phyloP scores from a whole-genome alignment of 768 basidiomycete genomes.

The Saitozyma sp. region DNA sequence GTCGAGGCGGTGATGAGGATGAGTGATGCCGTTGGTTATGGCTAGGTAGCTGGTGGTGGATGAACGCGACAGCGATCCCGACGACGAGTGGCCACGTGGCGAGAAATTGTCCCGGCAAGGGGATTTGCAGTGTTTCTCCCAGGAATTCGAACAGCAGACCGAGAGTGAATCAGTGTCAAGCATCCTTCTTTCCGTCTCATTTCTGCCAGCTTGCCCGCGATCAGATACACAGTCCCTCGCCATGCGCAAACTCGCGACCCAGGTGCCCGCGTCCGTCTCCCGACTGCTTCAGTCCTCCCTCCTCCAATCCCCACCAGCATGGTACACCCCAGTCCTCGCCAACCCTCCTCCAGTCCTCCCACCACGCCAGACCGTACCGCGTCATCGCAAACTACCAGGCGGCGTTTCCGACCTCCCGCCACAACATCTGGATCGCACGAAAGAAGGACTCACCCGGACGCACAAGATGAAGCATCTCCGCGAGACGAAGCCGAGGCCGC shows the following conservation, averaged over 20 bases:
- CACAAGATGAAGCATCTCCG: constrained; percentile 47
- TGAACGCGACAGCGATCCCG: too few relatives aligned
- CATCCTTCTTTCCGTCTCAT: not conserved
- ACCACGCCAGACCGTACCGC: constrained; percentile 58
- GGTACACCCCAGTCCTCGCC: constrained; percentile 81
- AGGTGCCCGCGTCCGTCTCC: constrained; percentile 84
- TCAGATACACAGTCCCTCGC: constrained; percentile 1
- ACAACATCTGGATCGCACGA: constrained; percentile 7
- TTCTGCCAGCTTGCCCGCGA: not conserved
- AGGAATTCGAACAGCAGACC: too few relatives aligned
- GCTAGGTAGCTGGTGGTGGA: too few relatives aligned
- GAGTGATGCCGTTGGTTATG: too few relatives aligned
- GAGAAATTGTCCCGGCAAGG: not conserved
- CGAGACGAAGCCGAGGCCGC: constrained; percentile 61
- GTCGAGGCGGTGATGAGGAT: too few relatives aligned
- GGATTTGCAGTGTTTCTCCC: constrained; percentile 4
- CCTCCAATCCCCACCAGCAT: constrained; percentile 68
- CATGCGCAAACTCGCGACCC: constrained; percentile 64
- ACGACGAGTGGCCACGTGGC: not conserved
- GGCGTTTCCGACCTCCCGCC: constrained; percentile 26
- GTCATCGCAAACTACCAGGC: constrained; percentile 5
- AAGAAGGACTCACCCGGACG: constrained; percentile 34
- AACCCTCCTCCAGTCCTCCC: constrained; percentile 87
- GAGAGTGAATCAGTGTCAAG: too few relatives aligned
- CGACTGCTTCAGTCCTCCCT: constrained; percentile 71